Evolutionary conservation across 345 rosid genomes (phyloP), one percentile per base, ranked within the genome.

Genomic region (Melastoma malabathricum): DNA sequence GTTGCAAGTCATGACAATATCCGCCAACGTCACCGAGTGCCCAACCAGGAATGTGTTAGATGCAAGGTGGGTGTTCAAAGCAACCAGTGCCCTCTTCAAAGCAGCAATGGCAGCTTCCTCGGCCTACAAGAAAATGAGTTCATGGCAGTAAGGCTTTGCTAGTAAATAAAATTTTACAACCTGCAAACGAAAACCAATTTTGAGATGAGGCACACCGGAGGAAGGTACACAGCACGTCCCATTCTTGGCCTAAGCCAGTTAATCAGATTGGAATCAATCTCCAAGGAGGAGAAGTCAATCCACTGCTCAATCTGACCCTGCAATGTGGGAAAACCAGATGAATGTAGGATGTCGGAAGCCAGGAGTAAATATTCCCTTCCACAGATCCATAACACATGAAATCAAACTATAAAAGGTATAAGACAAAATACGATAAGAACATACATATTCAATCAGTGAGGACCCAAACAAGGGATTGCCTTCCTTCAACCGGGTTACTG

Each of bases 231-330:
- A 18, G 17, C 53, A 50, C 1, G 64, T 5, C 95, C 97, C 59
- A 64, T 22, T 69, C 95, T 79, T 34, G 94, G 92, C 45, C 59
- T 64, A 0, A 59, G 12, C 99, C 97, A 93, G 44, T n/a, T 59
- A 27, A 44, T 0, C 27, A 88, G 63, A 77, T 85, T 56, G 48
- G 74, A 59, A 71, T 93, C 95, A 72, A 93, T 60, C 80, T 93
- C 99, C 61, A 68, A 31, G 2, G 97, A 13, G 48, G 85, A 56
- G 47, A 93, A 88, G 59, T 93, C 97, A 63, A 78, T 93, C 99
- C 99, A 93, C 44, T 93, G 99, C 72, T 93, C 95, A 39, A 88
- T 72, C 41, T 17, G 94, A 29, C 72, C 99, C 99, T 93, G 51
- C 15, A 54, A 51, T 34, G 41, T 34, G 50, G 14, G 14, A 59